These are phyloP conservation scores for Coniochaeta ligniaria DNA, from an alignment of 2,329 filamentous ascomycete genomes.

Conservation along the genomic window DNA sequence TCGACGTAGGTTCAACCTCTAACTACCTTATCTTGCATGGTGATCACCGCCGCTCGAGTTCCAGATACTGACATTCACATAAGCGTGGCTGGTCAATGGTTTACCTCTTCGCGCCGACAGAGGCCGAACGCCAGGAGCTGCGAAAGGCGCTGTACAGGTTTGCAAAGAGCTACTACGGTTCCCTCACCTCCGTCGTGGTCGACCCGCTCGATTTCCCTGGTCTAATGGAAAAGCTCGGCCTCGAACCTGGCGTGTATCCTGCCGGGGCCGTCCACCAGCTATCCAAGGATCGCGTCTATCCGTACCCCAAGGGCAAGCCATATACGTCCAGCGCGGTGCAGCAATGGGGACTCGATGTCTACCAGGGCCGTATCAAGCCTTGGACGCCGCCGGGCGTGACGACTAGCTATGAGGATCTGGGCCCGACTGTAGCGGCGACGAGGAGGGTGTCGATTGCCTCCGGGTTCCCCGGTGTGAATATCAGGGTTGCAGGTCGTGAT, in stretches of 20 bases:
- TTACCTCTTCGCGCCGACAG: slow-evolving; percentile 26
- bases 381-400: slow-evolving; percentile 23
- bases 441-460: slow-evolving; percentile 5
- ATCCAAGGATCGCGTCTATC: slow-evolving; percentile 25
- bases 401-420: slow-evolving; percentile 14
- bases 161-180: slow-evolving; percentile 24
- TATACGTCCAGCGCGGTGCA: slow-evolving; percentile 21
- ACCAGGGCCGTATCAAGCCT: slow-evolving; percentile 25
- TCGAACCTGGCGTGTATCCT: slow-evolving; percentile 18
- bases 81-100: slow-evolving; percentile 28
- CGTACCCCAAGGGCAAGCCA: slow-evolving; percentile 22
- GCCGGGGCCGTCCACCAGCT: slow-evolving; percentile 27
- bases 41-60: background rate
- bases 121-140: slow-evolving; percentile 19
- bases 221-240: slow-evolving; percentile 23
- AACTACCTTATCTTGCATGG: background rate
- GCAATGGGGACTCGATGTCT: slow-evolving; percentile 28
- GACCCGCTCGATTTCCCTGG: slow-evolving; percentile 27
- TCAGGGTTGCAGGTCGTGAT: slow-evolving; percentile 1
- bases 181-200: slow-evolving; percentile 25
- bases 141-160: slow-evolving; percentile 20
- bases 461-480: slow-evolving; percentile 3
- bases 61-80: background rate
- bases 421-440: slow-evolving; percentile 8
- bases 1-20: slow-evolving; percentile 19